Evolutionary conservation across 108 stramenopile species (phyloP).

Genomic region (Pseudonitzschia delicatissima): DNA sequence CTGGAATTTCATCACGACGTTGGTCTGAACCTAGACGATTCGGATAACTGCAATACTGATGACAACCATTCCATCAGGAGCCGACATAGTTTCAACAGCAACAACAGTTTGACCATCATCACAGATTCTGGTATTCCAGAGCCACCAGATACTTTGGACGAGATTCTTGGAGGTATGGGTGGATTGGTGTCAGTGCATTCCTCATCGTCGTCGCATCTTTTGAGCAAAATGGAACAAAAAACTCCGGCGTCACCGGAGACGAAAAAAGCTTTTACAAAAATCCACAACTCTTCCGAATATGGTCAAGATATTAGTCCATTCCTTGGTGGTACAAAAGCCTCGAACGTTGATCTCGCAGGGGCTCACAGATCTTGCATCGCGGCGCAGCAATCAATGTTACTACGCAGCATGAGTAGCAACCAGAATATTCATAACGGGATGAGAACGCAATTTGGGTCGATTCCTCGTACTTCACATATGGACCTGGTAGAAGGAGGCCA

Average conservation of each 20-base stretch:
- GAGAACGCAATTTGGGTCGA: neutral
- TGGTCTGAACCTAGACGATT: conserved; percentile 7
- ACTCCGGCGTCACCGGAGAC: conserved; percentile 28
- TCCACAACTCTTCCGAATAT: conserved; percentile 63
- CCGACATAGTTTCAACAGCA: neutral
- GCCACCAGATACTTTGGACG: conserved; percentile 1
- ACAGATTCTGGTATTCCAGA: neutral
- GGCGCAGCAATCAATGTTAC: neutral
- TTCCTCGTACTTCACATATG: neutral
- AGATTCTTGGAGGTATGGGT: neutral
- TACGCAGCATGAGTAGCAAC: neutral
- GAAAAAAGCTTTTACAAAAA: conserved; percentile 75
- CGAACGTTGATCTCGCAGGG: conserved; percentile 4
- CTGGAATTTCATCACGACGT: neutral
- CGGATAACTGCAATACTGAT: neutral
- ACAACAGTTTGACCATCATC: neutral
- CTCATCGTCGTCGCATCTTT: neutral
- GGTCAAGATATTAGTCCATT: conserved; percentile 69
- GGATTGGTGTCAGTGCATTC: neutral
- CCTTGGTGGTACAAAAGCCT: conserved; percentile 46
- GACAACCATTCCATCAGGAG: neutral
- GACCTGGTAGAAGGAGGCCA: neutral
- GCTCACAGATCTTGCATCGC: neutral
- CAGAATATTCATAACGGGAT: conserved; percentile 1
- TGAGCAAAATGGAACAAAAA: neutral